Base-by-base conservation (phyloP, 768 basidiomycete species). In the Russula lepida region DNA sequence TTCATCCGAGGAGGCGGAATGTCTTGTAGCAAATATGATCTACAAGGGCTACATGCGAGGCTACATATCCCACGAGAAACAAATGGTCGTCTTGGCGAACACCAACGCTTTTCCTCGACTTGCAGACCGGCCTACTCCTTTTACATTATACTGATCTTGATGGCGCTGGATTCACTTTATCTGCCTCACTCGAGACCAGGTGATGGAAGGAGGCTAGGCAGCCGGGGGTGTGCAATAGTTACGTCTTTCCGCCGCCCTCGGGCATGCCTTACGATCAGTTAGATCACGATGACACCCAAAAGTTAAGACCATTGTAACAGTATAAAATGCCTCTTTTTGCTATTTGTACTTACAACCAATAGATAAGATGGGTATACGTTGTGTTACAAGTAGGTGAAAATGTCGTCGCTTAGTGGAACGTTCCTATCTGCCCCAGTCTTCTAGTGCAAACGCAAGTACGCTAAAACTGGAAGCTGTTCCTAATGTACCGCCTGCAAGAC, bases 31-130 rank as follows among this genome's bases (percentile, higher is more conserved):
- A 30, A 95, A 95, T 70, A 89, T 95, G 90, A 89, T 98, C 47
- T 93, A 88, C 76, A 91, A 87, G 75, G 90, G 89, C 21, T 91
- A 86, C 71, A 86, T 98, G 74, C 82, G 89, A 54, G 97, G 97
- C 9, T 99, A 98, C 73, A 94, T 99, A 68, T 93, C 92, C 53
- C 97, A 99, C 69, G 91, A 90, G 70, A 90, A 89, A 73, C 89
- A 91, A 75, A 92, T 88, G 83, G 92, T 98, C 5, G 97, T 99
- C 6, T 72, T 98, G 48, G 85, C 91, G 1, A 81, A 82, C 64
- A 79, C 77, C 25, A 89, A 87, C 68, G 82, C 92, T 7, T 98
- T 97, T 70, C 92, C 94, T 3, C 79, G 79, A 62, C 72, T 91
- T 17, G 81, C 78, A 28, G 88, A 89, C 63, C 75, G 85, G 35